Conservation (phyloP, 805 yeast species). For the Kluyveromyces nonfermentans region DNA sequence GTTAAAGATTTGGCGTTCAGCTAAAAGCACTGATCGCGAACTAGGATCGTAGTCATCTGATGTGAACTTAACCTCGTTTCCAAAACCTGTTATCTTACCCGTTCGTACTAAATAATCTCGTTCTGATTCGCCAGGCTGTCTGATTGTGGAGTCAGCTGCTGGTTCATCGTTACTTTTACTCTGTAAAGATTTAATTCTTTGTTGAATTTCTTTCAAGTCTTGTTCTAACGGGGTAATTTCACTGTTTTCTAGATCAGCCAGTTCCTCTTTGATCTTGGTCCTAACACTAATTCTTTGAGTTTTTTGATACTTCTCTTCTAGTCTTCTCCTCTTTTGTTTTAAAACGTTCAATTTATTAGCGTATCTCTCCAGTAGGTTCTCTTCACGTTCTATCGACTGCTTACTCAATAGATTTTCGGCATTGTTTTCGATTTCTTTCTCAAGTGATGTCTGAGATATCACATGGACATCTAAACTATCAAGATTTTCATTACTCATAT, state of each 20-base stretch:
- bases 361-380: constrained; percentile 65
- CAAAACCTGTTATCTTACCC: constrained; percentile 92
- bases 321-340: constrained; percentile 33
- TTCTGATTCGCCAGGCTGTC: constrained; percentile 64
- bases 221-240: constrained; percentile 45
- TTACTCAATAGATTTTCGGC: constrained; percentile 55
- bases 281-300: constrained; percentile 61
- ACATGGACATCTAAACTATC: constrained; percentile 44
- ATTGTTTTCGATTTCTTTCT: constrained; percentile 54
- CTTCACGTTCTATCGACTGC: constrained; percentile 65
- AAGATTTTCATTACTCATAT: constrained; percentile 15
- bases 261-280: constrained; percentile 44
- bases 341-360: constrained; percentile 37
- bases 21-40: not conserved
- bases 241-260: constrained; percentile 37
- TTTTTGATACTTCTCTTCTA: constrained; percentile 41
- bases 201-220: constrained; percentile 57
- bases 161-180: constrained; percentile 7
- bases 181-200: constrained; percentile 32
- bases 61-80: constrained; percentile 51
- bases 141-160: constrained; percentile 24
- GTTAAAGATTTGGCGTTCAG: constrained; percentile 5
- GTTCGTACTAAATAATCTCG: constrained; percentile 76
- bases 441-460: constrained; percentile 76
- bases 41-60: constrained; percentile 9